Evolutionary conservation across 345 rosid genomes (phyloP).

Genomic region (Syzygium aromaticum): DNA sequence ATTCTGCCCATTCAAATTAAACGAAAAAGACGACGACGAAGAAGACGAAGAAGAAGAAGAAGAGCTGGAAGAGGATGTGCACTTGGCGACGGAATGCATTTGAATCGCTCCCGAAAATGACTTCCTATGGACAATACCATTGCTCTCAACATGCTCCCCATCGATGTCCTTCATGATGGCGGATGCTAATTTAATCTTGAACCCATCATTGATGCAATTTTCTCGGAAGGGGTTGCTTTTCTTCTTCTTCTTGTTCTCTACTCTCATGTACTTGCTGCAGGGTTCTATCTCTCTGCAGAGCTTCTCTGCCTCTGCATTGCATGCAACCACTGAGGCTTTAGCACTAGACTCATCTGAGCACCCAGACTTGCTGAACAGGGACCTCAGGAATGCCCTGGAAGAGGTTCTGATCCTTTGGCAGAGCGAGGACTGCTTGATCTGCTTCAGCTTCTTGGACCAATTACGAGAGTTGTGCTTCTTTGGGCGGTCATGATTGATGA

Average conservation of each 20-base stretch:
- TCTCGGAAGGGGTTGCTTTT: slow-evolving; percentile 15
- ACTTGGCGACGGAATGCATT: slow-evolving; percentile 26
- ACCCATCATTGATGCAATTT: not conserved
- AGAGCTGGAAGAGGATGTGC: slow-evolving; percentile 26
- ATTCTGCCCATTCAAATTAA: slow-evolving; percentile 38
- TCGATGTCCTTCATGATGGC: slow-evolving; percentile 11
- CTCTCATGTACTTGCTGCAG: slow-evolving; percentile 17
- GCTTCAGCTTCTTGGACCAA: slow-evolving; percentile 42
- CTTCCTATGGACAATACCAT: slow-evolving; percentile 40
- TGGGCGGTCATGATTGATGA: slow-evolving; percentile 13
- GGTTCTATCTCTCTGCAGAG: not conserved
- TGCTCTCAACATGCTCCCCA: slow-evolving; percentile 16
- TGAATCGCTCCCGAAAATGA: slow-evolving; percentile 82
- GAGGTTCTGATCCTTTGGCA: slow-evolving; percentile 60
- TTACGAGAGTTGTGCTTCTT: slow-evolving; percentile 11
- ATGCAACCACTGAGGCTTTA: slow-evolving; percentile 10
- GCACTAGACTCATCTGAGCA: slow-evolving; percentile 42
- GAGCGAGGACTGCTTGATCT: slow-evolving; percentile 47
- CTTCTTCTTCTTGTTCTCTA: slow-evolving; percentile 12
- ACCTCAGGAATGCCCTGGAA: slow-evolving; percentile 50
- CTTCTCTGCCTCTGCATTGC: slow-evolving; percentile 15
- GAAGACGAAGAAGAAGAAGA: slow-evolving; percentile 43
- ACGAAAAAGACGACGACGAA: slow-evolving; percentile 56
- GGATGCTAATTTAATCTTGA: not conserved
- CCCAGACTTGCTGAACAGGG: slow-evolving; percentile 50